Evolutionary conservation across 2,329 filamentous ascomycete genomes (phyloP), one percentile per base, ranked within the genome.

Genomic region (Fusarium denticulatum): DNA sequence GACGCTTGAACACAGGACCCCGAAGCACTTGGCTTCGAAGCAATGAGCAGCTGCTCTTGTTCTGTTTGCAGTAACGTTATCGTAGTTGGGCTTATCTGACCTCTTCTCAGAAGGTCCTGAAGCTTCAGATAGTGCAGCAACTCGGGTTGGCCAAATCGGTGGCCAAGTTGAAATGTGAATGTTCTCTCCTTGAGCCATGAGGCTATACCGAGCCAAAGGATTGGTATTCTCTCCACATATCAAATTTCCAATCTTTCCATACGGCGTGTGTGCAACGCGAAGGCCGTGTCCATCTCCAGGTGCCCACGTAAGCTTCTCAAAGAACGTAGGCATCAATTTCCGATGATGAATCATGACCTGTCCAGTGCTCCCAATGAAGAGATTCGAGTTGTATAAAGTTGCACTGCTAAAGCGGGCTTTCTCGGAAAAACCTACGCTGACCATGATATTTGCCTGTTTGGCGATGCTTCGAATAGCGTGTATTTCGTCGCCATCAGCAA

Each of bases 181-280:
- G 66, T 89, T 85, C 72, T 90, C 87, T 3, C 85, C 86, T 68
- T 89, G 87, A 0, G 87, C 85, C 81, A 89, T 88, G 5, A 89
- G 75, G 1, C 83, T 72, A 70, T 86, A 89, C 20, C 86, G 77
- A 3, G 88, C 88, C 1, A 90, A 76, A 1, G 87, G 87, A 67
- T 90, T 90, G 1, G 87, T 89, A 55, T 90, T 89, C 77, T 90
- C 88, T 5, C 88, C 88, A 69, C 88, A 89, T 22, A 90, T 88
- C 15, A 89, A 75, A 8, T 78, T 81, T 2, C 87, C 87, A 15
- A 89, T 82, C 59, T 82, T 85, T 3, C 86, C 87, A 52, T 82
- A 82, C 0, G 70, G 64, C 1, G 85, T 87, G 1, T 87, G 81
- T 1, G 84, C 83, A 0, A 89, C 83, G 3, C 78, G 79, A 8